Percentiles rank a stretch among this genome's conserved stretches.
These are phyloP conservation scores for Dendrobium nobile DNA, from an alignment of 106 monocot genomes.

Conservation along the genomic window DNA sequence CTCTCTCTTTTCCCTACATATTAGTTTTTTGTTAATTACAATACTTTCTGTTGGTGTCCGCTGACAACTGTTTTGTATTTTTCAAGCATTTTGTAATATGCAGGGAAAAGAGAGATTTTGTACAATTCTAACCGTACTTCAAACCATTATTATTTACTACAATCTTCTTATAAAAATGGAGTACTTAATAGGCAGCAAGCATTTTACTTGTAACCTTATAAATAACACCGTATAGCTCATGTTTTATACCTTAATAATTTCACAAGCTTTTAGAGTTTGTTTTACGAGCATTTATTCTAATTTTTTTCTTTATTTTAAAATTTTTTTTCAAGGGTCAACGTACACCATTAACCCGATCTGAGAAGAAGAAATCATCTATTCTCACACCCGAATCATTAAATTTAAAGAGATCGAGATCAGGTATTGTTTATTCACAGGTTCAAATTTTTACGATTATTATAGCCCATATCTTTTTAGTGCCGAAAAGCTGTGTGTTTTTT, in stretches of 20 bases:
- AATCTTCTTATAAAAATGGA: not conserved
- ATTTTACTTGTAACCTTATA: not conserved
- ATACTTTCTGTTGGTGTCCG: not conserved
- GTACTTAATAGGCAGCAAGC: not conserved
- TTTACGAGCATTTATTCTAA: not conserved
- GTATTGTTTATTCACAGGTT: not conserved
- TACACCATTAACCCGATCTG: slow-evolving; percentile 5
- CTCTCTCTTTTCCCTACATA: not conserved
- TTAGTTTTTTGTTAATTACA: not conserved
- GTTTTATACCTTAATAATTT: not conserved
- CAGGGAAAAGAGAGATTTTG: not conserved
- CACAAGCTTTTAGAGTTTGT: not conserved
- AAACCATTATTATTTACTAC: not conserved
- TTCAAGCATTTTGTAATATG: not conserved
- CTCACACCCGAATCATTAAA: slow-evolving; percentile 23
- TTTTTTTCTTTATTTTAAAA: not conserved
- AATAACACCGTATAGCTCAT: not conserved
- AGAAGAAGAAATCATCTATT: slow-evolving; percentile 6
- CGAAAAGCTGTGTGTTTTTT: not conserved
- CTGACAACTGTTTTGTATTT: not conserved
- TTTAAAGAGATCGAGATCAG: slow-evolving; percentile 35
- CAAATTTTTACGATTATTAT: not conserved
- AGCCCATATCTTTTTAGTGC: too few species aligned
- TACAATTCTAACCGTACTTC: not conserved
- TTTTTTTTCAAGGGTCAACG: slow-evolving; percentile 6